Evolutionary conservation across 1,284 basidiomycete genomes (phyloP).

Genomic region (Gastroboletus turbinatus): DNA sequence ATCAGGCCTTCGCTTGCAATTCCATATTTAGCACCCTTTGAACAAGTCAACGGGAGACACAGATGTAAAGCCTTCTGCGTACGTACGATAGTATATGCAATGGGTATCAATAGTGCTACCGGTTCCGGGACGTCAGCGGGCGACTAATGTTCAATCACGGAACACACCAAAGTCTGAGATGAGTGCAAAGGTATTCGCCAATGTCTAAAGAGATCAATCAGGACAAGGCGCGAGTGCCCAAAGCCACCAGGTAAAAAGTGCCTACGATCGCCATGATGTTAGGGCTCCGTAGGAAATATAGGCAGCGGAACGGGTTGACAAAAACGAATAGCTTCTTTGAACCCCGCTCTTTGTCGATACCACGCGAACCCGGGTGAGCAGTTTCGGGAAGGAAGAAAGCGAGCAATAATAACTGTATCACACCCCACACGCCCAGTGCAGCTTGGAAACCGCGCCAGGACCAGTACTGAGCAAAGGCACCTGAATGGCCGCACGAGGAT

Average conservation of each 20-base stretch:
- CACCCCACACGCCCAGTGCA: slow-evolving; percentile 44
- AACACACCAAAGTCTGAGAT: slow-evolving; percentile 48
- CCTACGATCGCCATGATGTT: slow-evolving; percentile 57
- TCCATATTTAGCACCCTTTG: slow-evolving; percentile 54
- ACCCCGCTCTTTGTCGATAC: slow-evolving; percentile 40
- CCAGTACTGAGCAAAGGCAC: slow-evolving; percentile 49
- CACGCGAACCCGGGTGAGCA: slow-evolving; percentile 49
- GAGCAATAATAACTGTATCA: slow-evolving; percentile 46
- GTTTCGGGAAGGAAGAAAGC: slow-evolving; percentile 70
- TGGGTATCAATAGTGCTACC: slow-evolving; percentile 38
- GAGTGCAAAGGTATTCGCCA: slow-evolving; percentile 40
- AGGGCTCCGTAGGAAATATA: slow-evolving; percentile 56
- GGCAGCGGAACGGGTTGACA: slow-evolving; percentile 59
- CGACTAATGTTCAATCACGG: neutral
- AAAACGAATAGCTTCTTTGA: slow-evolving; percentile 43
- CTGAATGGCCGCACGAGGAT: slow-evolving; percentile 22
- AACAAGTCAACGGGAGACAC: slow-evolving; percentile 1
- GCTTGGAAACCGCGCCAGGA: slow-evolving; percentile 74
- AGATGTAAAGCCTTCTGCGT: neutral
- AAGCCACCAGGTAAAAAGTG: slow-evolving; percentile 6
- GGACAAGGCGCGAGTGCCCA: neutral
- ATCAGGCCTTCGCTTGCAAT: slow-evolving; percentile 59
- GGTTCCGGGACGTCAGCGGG: neutral
- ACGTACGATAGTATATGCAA: slow-evolving; percentile 35
- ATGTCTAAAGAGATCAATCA: slow-evolving; percentile 33